Evolutionary conservation across 2,329 filamentous ascomycete genomes (phyloP).

Genomic region (Aspergillus quadrilineatus): DNA sequence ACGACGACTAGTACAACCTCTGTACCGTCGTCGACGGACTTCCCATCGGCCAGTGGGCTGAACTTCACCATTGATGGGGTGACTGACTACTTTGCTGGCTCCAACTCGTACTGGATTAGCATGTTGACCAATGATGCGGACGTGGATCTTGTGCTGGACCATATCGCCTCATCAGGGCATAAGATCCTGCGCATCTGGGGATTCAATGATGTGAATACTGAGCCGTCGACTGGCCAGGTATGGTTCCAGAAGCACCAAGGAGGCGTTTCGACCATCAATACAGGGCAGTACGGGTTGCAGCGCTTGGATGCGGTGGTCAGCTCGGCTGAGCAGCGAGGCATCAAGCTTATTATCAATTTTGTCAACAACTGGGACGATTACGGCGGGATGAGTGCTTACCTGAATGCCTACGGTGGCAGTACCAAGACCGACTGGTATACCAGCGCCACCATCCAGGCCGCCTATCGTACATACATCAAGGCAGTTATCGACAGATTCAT

Average conservation of each 20-base stretch:
- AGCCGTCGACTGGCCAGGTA: constrained; percentile 45
- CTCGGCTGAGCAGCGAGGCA: constrained; percentile 57
- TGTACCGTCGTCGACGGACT: constrained; percentile 11
- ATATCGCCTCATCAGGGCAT: constrained; percentile 39
- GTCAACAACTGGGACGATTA: constrained; percentile 71
- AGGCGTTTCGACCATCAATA: constrained; percentile 57
- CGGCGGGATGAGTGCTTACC: constrained; percentile 62
- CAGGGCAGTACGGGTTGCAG: constrained; percentile 61
- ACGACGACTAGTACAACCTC: background rate
- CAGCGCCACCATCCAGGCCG: constrained; percentile 51
- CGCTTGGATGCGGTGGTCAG: constrained; percentile 64
- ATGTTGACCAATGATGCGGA: constrained; percentile 51
- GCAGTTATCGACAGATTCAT: constrained; percentile 60
- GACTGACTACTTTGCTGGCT: constrained; percentile 47
- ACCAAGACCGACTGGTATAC: constrained; percentile 58
- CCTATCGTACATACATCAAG: constrained; percentile 64
- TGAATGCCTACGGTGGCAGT: constrained; percentile 52
- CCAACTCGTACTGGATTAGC: constrained; percentile 54
- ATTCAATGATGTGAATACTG: constrained; percentile 50
- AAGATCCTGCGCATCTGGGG: constrained; percentile 56
- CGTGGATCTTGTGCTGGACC: constrained; percentile 44
- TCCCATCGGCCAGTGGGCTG: constrained; percentile 25
- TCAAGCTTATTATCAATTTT: constrained; percentile 59
- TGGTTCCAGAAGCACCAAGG: constrained; percentile 45
- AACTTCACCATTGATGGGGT: constrained; percentile 42